A percentile compares a stretch with the other conserved stretches of the same genome.
phyloP scores from a whole-genome alignment of 106 monocot species.

The Dendrobium catenatum region DNA sequence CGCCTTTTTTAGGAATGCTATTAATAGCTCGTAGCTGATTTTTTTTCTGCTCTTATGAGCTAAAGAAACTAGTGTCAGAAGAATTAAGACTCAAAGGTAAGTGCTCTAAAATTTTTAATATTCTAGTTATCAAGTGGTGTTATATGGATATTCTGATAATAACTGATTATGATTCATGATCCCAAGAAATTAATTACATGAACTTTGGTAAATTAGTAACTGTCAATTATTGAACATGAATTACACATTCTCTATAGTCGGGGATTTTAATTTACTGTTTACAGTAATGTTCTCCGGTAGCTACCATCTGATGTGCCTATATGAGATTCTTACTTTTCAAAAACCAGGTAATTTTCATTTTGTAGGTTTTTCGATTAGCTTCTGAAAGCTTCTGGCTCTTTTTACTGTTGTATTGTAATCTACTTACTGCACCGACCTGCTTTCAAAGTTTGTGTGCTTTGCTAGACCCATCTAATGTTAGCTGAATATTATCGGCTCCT shows the following conservation, averaged over 20 bases:
- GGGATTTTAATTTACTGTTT: not conserved
- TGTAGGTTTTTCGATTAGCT: not conserved
- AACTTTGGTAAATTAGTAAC: not conserved
- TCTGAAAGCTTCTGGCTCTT: not conserved
- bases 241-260: not conserved
- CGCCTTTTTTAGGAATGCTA: not conserved
- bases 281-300: not conserved
- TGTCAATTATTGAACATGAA: not conserved
- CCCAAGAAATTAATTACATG: not conserved
- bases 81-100: not conserved
- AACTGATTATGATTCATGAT: constrained; percentile 1
- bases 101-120: not conserved
- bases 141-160: not conserved
- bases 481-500: no score
- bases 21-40: not conserved
- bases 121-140: not conserved
- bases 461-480: no score
- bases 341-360: not conserved
- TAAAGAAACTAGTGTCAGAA: not conserved
- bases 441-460: not conserved
- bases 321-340: not conserved
- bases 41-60: not conserved
- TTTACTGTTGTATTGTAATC: not conserved
- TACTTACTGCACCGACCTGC: not conserved
- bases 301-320: not conserved